Base-by-base conservation (phyloP, 176 grass and related monocot species). In the Juncus inflexus region DNA sequence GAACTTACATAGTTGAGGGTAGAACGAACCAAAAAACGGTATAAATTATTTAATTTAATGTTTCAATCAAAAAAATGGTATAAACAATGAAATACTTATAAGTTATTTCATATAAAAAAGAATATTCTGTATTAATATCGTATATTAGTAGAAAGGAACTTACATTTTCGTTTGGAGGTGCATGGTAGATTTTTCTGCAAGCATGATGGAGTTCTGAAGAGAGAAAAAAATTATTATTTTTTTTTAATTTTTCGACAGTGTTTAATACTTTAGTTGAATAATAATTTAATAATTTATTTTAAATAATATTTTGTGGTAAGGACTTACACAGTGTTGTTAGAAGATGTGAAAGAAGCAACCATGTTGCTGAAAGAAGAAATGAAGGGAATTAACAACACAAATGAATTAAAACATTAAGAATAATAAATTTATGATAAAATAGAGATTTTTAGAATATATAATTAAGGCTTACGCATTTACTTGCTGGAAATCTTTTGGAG, bases 101-200 rank as follows among this genome's bases (percentile, higher is more conserved):
- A n/a, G 12, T 8, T 54, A 4, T 15, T 69, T 54, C 5, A 69
- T 28, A 14, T 53, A 3, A 39, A 67, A 49, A 68, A 35, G 38
- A 35, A 66, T 11, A 35, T 8, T 69, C 39, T 16, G 1, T 9
- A 15, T 3, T 2, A 47, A 55, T 38, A 15, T 39, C 2, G 63
- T 78, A 43, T 15, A 69, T 35, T 45, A 1, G 0, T 57, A 7
- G 15, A 74, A 54, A 40, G 70, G 60, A 73, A 76, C 89, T 84
- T 81, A 91, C 89, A 65, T 64, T 39, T 65, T 19, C 70, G 12
- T 84, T 81, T 82, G 50, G 13, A 38, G 42, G 35, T 57, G 70
- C 89, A 91, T 37, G 89, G 89, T 55, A 87, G 80, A 58, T 81
- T 76, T 61, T 76, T 78, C 76, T 74, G 78, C 70, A 91, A 76